Percentiles rank a stretch among this genome's conserved stretches.
These are phyloP conservation scores for Fomitopsis schrenkii DNA, from an alignment of 1,284 basidiomycete genomes.

Conservation along the genomic window DNA sequence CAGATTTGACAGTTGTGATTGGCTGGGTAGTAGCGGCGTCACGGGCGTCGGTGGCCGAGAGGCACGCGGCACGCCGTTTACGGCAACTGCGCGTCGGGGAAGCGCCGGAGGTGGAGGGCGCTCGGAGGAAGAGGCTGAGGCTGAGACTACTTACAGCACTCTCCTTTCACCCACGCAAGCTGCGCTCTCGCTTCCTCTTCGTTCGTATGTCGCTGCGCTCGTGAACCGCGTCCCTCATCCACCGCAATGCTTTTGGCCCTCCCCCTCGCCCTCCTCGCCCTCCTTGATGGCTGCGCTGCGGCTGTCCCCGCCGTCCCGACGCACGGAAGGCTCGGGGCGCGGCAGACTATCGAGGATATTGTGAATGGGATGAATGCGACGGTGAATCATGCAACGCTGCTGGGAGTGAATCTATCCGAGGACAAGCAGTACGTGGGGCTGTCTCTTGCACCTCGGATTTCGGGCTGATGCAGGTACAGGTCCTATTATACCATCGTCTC, in stretches of 20 bases:
- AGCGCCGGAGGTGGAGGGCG: slow-evolving; percentile 27
- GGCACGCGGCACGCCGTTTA: not conserved
- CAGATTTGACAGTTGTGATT: not conserved
- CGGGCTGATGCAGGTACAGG: slow-evolving; percentile 28
- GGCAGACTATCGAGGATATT: slow-evolving; percentile 21
- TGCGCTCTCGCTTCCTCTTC: slow-evolving; percentile 4
- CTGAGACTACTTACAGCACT: not conserved
- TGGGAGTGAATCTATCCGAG: slow-evolving; percentile 23
- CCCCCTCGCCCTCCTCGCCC: slow-evolving; percentile 14
- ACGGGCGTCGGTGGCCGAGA: not conserved
- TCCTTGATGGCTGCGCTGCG: slow-evolving; percentile 15
- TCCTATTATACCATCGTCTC: slow-evolving; percentile 63
- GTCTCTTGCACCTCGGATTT: not conserved
- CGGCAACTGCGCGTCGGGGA: slow-evolving; percentile 6
- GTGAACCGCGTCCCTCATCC: not conserved
- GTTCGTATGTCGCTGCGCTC: slow-evolving; percentile 9
- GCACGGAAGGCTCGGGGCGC: slow-evolving; percentile 6
- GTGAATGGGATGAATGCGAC: slow-evolving; percentile 16
- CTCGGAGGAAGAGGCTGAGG: not conserved
- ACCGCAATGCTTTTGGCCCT: slow-evolving; percentile 18
- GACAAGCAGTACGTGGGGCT: slow-evolving; percentile 28
- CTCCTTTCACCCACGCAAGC: slow-evolving; percentile 1
- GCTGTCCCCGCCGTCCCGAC: not conserved
- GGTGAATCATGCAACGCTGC: slow-evolving; percentile 21
- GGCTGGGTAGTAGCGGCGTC: not conserved